phyloP scores from a whole-genome alignment of 768 basidiomycete species.

The Lentinula edodes region DNA sequence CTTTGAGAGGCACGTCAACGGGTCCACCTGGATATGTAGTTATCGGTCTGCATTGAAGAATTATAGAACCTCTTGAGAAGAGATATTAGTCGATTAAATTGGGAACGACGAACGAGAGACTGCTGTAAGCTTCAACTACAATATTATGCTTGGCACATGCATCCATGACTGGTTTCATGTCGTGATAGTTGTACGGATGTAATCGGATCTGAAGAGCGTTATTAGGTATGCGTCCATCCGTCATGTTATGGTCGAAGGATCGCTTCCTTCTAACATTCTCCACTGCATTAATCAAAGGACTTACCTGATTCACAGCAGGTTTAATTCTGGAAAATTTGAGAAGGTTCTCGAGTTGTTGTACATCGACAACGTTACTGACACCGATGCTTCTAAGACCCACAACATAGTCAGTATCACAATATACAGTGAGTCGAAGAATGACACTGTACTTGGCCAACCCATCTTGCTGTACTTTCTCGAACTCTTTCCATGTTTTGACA shows the following conservation, averaged over 20 bases:
- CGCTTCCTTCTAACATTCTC: background rate
- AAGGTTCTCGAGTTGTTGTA: conserved; percentile 54
- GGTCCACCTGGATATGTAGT: conserved; percentile 58
- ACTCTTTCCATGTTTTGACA: conserved; percentile 44
- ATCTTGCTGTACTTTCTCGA: conserved; percentile 47
- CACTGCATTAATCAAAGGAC: background rate
- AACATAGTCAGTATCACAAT: conserved; percentile 2
- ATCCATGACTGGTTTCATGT: conserved; percentile 41
- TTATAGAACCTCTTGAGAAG: background rate
- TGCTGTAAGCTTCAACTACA: conserved; percentile 51
- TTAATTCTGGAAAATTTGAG: conserved; percentile 52
- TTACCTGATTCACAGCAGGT: conserved; percentile 65
- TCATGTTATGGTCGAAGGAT: too few species aligned
- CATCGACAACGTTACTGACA: conserved; percentile 53
- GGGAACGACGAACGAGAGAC: conserved; percentile 32
- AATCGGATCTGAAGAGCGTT: conserved; percentile 34
- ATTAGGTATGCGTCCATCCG: background rate
- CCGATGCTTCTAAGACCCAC: conserved; percentile 57
- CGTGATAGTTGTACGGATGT: conserved; percentile 53
- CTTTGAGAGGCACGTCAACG: conserved; percentile 49
- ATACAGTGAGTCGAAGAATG: too few species aligned
- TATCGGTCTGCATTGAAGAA: conserved; percentile 41
- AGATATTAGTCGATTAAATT: background rate
- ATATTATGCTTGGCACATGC: conserved; percentile 45
- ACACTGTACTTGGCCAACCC: conserved; percentile 33